Percentiles rank a stretch among this genome's conserved stretches.
Evolutionary conservation across 805 yeast species (phyloP).

Genomic region (Yarrowia divulgata): DNA sequence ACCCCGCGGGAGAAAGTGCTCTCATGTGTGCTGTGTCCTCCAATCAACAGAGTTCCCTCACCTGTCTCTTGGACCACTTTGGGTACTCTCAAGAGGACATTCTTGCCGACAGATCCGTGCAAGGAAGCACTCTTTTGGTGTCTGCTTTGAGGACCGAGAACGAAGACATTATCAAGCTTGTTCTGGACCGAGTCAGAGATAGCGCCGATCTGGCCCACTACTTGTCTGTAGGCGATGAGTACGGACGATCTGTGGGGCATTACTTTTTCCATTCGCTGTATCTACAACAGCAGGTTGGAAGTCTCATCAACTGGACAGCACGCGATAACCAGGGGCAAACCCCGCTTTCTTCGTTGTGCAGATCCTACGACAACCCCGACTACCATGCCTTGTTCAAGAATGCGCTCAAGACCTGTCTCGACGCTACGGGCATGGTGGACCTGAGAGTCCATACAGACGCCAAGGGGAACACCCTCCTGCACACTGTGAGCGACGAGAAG

Average conservation of each 20-base stretch:
- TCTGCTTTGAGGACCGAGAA: conserved; percentile 62
- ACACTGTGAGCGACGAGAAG: conserved; percentile 60
- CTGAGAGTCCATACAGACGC: conserved; percentile 63
- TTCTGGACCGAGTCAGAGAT: conserved; percentile 45
- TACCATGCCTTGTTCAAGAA: conserved; percentile 59
- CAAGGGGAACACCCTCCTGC: conserved; percentile 78
- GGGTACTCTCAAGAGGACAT: conserved; percentile 72
- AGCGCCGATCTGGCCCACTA: conserved; percentile 58
- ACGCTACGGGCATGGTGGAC: conserved; percentile 55
- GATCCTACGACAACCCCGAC: conserved; percentile 79
- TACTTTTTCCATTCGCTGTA: conserved; percentile 65
- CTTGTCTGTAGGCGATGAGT: conserved; percentile 59
- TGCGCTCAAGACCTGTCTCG: conserved; percentile 51
- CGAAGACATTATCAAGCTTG: conserved; percentile 53
- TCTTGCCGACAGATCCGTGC: conserved; percentile 64
- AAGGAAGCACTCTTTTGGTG: conserved; percentile 64
- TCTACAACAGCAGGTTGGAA: conserved; percentile 63
- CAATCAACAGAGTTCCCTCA: conserved; percentile 56
- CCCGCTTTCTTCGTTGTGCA: conserved; percentile 74
- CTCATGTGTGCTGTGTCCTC: conserved; percentile 67
- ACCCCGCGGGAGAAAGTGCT: conserved; percentile 72
- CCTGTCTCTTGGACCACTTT: conserved; percentile 55
- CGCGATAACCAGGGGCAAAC: conserved; percentile 75
- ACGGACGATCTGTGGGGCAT: conserved; percentile 74
- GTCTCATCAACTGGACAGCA: conserved; percentile 69